Conservation (phyloP, 257 asterid genomes). For the Nicotiana otophora region DNA sequence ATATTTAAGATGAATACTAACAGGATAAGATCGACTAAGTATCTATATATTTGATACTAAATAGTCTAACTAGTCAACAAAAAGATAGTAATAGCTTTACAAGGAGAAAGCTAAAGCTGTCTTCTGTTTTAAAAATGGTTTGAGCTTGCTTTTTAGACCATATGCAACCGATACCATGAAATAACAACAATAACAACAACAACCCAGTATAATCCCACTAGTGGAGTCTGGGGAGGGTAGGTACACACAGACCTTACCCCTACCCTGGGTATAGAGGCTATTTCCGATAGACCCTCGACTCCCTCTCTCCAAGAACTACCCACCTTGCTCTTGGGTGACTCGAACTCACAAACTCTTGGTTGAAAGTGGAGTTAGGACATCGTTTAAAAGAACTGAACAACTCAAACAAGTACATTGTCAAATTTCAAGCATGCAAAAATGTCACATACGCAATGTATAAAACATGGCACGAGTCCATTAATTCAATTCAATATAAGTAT, state of each 20-base stretch:
- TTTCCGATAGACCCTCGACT: too few species aligned
- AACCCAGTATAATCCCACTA: too few species aligned
- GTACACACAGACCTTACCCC: too few species aligned
- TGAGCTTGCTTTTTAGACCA: not conserved
- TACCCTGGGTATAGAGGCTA: too few species aligned
- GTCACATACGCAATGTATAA: not conserved
- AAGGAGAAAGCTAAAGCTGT: too few species aligned
- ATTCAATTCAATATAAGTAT: not conserved
- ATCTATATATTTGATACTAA: not conserved
- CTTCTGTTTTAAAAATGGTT: not conserved
- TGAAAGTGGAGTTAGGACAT: too few species aligned
- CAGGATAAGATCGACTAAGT: not conserved
- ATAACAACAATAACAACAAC: too few species aligned
- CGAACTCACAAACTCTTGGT: too few species aligned
- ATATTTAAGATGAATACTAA: not conserved
- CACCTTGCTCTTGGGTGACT: too few species aligned
- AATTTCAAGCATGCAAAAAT: not conserved
- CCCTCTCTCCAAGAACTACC: too few species aligned
- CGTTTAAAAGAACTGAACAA: not conserved
- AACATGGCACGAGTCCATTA: not conserved
- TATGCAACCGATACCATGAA: not conserved
- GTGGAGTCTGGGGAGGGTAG: too few species aligned
- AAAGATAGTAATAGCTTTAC: too few species aligned
- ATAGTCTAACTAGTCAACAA: not conserved
- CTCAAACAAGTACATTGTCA: not conserved